Base-by-base conservation (phyloP, 495 filamentous ascomycete species). In the Daldinia vernicosa region DNA sequence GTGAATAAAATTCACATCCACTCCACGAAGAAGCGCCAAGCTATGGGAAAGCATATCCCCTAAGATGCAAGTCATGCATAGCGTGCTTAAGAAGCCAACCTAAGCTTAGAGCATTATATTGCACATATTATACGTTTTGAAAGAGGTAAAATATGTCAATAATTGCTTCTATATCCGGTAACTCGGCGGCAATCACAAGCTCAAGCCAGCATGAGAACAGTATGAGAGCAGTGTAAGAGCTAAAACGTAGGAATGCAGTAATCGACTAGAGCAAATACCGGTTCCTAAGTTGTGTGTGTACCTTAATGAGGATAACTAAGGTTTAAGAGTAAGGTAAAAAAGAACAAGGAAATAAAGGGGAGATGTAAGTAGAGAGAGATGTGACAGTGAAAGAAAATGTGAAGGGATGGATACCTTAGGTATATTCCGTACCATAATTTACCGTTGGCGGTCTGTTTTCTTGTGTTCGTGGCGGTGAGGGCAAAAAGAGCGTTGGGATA, bases 11-110 rank as follows among this genome's bases (percentile, higher is more conserved):
- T 56, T 65, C 45, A 65, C 55, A 8, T 60, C 47, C 55, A 56
- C 61, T 28, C 50, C 26, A 43, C 15, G 39, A 65, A 64, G 26
- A 70, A 60, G 47, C 43, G 35, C 39, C 55, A 50, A 22, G 54
- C 47, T 55, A 40, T 52, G 39, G 32, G 69, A 67, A 71, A 71
- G 51, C 69, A 67, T 67, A 43, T 54, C 62, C 69, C 51, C 57
- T 51, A 32, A 43, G 53, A 50, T 24, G 61, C 47, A 70, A 37
- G 24, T 50, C 60, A 56, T 56, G 61, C 39, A 65, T 59, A 45
- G 39, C 43, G 37, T 51, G 53, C 39, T 63, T 35, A 39, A 43
- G 43, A 24, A 26, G 60, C 32, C 60, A 53, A 35, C n/a, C 58
- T 19, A 37, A 67, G 67, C 35, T 56, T 60, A 60, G 54, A 60